A percentile compares a stretch with the other conserved stretches of the same genome.
phyloP scores from a whole-genome alignment of 371 early-diverging fungal species.

The Mortierella sp. region DNA sequence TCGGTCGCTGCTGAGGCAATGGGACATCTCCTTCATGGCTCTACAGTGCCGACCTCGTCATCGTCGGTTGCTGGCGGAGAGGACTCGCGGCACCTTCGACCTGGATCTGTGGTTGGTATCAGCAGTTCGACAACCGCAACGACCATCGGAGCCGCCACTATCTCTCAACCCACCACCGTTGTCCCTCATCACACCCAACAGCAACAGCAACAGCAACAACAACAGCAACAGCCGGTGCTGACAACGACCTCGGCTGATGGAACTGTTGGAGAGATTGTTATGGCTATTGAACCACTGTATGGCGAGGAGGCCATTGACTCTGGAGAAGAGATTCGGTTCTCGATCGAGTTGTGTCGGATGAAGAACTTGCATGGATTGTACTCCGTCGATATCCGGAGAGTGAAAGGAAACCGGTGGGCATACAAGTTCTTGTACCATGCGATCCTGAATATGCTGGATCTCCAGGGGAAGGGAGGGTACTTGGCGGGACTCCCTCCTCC shows the following conservation, averaged over 20 bases:
- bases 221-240: constrained; percentile 1
- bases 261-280: neutral
- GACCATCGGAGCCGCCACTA: constrained; percentile 11
- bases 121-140: constrained; percentile 26
- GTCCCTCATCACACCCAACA: neutral
- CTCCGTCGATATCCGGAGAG: constrained; percentile 90
- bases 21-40: neutral
- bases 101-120: neutral
- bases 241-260: neutral
- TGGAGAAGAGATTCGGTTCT: constrained; percentile 86
- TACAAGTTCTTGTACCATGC: constrained; percentile 92
- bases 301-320: constrained; percentile 91
- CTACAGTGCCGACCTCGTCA: neutral
- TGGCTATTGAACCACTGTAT: constrained; percentile 78
- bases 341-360: constrained; percentile 90
- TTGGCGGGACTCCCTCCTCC: constrained; percentile 26
- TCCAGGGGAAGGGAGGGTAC: constrained; percentile 68
- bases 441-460: constrained; percentile 68
- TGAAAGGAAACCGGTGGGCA: constrained; percentile 93
- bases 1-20: constrained; percentile 13
- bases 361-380: constrained; percentile 91
- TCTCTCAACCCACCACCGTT: neutral
- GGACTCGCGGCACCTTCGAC: neutral
- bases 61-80: neutral
- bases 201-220: constrained; percentile 9